These are phyloP conservation scores for Hordeum marinum DNA, from an alignment of 176 grass and related monocot species.

Conservation along the genomic window DNA sequence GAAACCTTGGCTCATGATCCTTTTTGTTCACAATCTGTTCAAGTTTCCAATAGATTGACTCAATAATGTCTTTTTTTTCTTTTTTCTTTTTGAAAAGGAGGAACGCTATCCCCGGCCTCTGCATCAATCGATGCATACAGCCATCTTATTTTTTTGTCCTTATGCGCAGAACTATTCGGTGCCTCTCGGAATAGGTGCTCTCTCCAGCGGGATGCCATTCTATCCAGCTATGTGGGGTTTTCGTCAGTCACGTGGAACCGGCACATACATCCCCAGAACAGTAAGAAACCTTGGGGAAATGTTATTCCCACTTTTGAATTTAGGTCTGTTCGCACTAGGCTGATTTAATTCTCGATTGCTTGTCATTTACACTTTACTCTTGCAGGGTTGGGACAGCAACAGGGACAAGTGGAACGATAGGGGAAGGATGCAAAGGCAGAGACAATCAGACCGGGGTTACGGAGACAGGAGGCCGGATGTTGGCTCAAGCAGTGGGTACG, in stretches of 20 bases:
- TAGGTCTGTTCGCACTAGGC: neutral
- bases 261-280: conserved; percentile 45
- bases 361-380: neutral
- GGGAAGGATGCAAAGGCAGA: conserved; percentile 9
- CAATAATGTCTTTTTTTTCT: neutral
- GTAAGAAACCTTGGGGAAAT: conserved; percentile 10
- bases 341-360: neutral
- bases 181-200: conserved; percentile 4
- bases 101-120: too few species aligned
- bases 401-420: neutral
- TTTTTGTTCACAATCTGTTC: neutral
- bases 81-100: too few species aligned
- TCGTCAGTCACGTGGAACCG: conserved; percentile 30
- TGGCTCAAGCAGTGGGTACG: neutral
- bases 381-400: conserved; percentile 22
- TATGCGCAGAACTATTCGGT: neutral
- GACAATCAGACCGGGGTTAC: neutral
- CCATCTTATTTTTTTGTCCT: neutral
- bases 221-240: neutral
- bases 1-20: neutral
- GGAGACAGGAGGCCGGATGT: neutral
- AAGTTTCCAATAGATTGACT: conserved; percentile 9
- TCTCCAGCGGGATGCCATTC: neutral
- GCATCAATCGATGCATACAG: too few species aligned
- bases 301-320: neutral